Base-by-base conservation (phyloP, 352 stramenopile species). In the Pythium phragmitis region DNA sequence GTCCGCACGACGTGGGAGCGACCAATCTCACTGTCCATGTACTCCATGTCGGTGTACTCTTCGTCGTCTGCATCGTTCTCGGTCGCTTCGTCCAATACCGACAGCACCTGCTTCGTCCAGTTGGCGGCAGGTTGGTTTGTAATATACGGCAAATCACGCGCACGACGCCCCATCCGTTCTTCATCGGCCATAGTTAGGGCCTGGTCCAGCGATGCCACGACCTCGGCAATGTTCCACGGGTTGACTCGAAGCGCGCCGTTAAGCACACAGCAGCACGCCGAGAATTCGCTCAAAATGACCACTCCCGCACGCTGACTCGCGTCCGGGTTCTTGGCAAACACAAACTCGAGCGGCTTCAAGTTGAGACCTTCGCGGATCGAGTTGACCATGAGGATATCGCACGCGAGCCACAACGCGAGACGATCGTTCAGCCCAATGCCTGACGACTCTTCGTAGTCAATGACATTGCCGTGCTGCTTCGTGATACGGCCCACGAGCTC, bases 361-460 rank as follows among this genome's bases (percentile, higher is more conserved):
- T 99, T 99, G 17, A 99, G 73, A n/a, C 97, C 97, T 77, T 99
- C 97, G 19, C 97, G 89, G 48, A 99, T 94, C 0, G 94, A 95
- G 14, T 94, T 98, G 33, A 96, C 82, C 76, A 99, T 96, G 43
- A 99, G 81, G 41, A 99, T 95, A 75, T 99, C 92, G 46, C 88
- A 94, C n/a, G 92, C 85, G 7, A 96, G 87, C 85, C 89, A 99
- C 12, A 99, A 75, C 26, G 92, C 92, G 28, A 99, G 63, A 30
- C 97, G 84, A 13, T 98, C 89, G 57, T 96, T 73, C 47, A 98
- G 86, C 6, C 82, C 80, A n/a, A 98, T 72, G 33, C 77, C 76
- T 7, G 83, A 81, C 61, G 72, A 98, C 87, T 96, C 84, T 60
- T 90, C 83, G 54, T 96, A 96, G 58, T 97, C 89, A 36, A 97